Evolutionary conservation across 768 basidiomycete species (phyloP).

Genomic region (Royoungia palumana): DNA sequence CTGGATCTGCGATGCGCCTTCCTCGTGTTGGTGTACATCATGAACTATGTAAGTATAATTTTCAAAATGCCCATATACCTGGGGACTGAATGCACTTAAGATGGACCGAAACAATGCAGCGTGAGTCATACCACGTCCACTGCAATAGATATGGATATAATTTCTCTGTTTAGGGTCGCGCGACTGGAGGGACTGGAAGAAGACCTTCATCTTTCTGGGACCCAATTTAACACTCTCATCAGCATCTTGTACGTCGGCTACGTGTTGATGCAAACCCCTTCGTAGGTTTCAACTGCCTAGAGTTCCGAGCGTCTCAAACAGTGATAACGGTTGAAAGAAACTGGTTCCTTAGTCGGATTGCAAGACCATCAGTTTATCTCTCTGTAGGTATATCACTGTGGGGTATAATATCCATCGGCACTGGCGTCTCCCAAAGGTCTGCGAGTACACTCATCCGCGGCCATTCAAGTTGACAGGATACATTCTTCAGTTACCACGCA

Average conservation of each 20-base stretch:
- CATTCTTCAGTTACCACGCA: constrained; percentile 47
- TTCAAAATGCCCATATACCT: not conserved
- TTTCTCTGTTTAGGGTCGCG: constrained; percentile 49
- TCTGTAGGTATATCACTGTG: too few species aligned
- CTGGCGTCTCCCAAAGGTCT: too few species aligned
- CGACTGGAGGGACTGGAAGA: constrained; percentile 65
- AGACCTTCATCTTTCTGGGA: constrained; percentile 56
- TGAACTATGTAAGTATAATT: constrained; percentile 30
- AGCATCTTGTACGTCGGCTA: constrained; percentile 69
- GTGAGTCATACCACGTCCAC: too few species aligned
- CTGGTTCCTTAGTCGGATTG: too few species aligned
- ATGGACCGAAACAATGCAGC: constrained; percentile 67
- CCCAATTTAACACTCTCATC: constrained; percentile 64
- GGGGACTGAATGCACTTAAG: not conserved
- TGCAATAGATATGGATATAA: not conserved
- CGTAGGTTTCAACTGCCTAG: constrained; percentile 37
- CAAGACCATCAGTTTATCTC: too few species aligned
- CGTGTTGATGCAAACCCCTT: constrained; percentile 71
- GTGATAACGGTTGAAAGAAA: too few species aligned
- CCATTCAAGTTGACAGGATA: too few species aligned
- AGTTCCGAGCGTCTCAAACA: too few species aligned
- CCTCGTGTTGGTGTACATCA: constrained; percentile 39
- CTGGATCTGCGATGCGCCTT: constrained; percentile 57
- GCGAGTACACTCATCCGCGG: too few species aligned
- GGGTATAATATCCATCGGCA: too few species aligned